Percentiles rank a stretch among this genome's conserved stretches.
phyloP scores from a whole-genome alignment of 306 rosid species.

The Geum urbanum region DNA sequence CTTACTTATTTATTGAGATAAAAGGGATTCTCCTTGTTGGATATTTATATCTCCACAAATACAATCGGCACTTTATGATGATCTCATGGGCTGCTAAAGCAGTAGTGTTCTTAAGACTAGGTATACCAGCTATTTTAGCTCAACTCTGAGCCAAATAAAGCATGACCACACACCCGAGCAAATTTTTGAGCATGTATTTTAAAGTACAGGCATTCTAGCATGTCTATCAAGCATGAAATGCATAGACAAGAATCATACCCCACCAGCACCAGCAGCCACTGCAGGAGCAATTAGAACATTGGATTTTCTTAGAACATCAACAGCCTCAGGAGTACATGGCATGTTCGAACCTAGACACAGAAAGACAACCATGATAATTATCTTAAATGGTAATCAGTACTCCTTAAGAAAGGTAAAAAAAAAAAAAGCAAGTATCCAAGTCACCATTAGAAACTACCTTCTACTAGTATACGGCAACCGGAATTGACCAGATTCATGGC shows the following conservation, averaged over 20 bases:
- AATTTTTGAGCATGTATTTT: neutral
- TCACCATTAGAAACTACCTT: constrained; percentile 53
- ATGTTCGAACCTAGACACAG: constrained; percentile 78
- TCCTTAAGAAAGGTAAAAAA: neutral
- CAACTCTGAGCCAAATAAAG: constrained; percentile 2
- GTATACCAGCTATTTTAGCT: constrained; percentile 7
- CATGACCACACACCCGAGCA: neutral
- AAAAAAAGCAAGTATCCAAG: constrained; percentile 1
- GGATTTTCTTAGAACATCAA: constrained; percentile 83
- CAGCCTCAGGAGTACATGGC: constrained; percentile 92
- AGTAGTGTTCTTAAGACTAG: neutral
- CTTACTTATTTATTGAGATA: neutral
- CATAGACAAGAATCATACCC: constrained; percentile 58
- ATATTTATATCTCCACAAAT: neutral
- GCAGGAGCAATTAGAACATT: constrained; percentile 93
- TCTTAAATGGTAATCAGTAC: constrained; percentile 12
- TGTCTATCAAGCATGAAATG: constrained; percentile 17
- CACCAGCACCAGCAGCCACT: constrained; percentile 99
- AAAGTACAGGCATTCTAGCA: constrained; percentile 4
- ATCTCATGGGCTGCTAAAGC: neutral
- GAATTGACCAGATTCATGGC: constrained; percentile 85
- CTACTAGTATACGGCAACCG: constrained; percentile 84
- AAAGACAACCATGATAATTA: neutral
- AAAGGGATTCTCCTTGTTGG: neutral
- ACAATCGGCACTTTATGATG: neutral